A percentile compares a stretch with the other conserved stretches of the same genome.
Conservation (phyloP, 2,329 filamentous ascomycete genomes). For the Cytospora mali region DNA sequence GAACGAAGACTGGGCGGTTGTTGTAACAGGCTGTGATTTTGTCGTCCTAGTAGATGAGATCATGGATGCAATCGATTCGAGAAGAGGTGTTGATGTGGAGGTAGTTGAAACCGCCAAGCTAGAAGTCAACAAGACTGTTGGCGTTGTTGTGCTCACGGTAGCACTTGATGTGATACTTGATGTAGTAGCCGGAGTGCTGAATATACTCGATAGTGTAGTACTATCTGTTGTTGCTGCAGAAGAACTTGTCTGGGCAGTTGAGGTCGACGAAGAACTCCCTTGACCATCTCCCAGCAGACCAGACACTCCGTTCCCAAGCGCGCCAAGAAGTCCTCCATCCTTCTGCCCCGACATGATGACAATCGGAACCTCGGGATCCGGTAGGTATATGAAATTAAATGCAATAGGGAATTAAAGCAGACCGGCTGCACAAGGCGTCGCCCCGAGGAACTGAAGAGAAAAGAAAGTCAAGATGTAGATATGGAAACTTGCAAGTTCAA, state of each 20-base stretch:
- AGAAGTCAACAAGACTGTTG: conserved; percentile 2
- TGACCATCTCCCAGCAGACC: conserved; percentile 20
- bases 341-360: conserved; percentile 10
- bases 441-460: conserved; percentile 2
- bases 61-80: conserved; percentile 23
- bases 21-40: neutral
- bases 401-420: conserved; percentile 6
- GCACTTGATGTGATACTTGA: neutral
- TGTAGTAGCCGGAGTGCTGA: neutral
- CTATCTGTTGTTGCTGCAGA: conserved; percentile 8
- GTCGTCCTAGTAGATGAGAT: conserved; percentile 20
- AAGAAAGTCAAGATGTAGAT: conserved; percentile 8
- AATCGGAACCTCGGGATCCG: neutral
- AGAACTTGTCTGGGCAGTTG: neutral
- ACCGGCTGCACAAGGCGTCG: conserved; percentile 19
- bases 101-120: neutral
- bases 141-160: neutral
- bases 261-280: neutral
- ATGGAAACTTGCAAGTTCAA: neutral
- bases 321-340: conserved; percentile 13
- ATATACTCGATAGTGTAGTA: too few species aligned
- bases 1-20: neutral
- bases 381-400: neutral
- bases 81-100: conserved; percentile 8
- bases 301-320: conserved; percentile 8